Evolutionary conservation across 2,329 filamentous ascomycete species (phyloP), one percentile per base, ranked within the genome.

Genomic region (Amesomyces nigricolor): DNA sequence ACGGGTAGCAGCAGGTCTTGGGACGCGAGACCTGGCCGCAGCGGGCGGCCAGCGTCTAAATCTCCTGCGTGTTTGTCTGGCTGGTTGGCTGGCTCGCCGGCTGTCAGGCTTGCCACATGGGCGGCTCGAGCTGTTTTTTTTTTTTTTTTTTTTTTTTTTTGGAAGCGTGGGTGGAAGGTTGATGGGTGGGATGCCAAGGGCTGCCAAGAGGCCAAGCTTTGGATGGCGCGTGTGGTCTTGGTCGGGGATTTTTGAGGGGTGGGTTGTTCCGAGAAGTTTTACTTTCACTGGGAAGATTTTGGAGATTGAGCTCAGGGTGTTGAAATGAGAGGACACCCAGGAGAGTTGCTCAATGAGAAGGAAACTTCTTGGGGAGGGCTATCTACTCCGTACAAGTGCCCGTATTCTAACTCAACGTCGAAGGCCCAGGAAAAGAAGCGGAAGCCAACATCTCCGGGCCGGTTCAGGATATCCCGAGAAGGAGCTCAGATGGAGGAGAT

Each of bases 31-130:
- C 29, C 49, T 42, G 59, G 59, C 59, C 57, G 57, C 59, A 19
- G 38, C 54, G 35, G 56, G 38, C 44, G 59, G 59, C 57, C 59
- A 61, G 59, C 59, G 59, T 56, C 35, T 61, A 61, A 35, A 4
- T 26, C n/a, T 44, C 52, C 35, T 26, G 14, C 26, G 38, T 50
- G 13, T 10, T 22, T 26, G 3, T 26, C 22, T 26, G 1, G 22
- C 22, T 26, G 22, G 22, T 26, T 45, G 14, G 47, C 42, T 54
- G 43, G 50, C 22, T 44, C 44, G 57, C 14, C 39, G n/a, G 46
- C 30, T 22, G 54, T 38, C 19, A 42, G 30, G 46, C 38, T 54
- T 43, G 44, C 47, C 47, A 48, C 56, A 45, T 49, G 43, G 56
- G 14, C 26, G 26, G 42, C 37, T 38, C 17, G 6, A 13, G 5